Percentiles rank a stretch among this genome's conserved stretches.
Evolutionary conservation across 2,329 filamentous ascomycete species (phyloP).

Genomic region (Penicillium brasilianum): DNA sequence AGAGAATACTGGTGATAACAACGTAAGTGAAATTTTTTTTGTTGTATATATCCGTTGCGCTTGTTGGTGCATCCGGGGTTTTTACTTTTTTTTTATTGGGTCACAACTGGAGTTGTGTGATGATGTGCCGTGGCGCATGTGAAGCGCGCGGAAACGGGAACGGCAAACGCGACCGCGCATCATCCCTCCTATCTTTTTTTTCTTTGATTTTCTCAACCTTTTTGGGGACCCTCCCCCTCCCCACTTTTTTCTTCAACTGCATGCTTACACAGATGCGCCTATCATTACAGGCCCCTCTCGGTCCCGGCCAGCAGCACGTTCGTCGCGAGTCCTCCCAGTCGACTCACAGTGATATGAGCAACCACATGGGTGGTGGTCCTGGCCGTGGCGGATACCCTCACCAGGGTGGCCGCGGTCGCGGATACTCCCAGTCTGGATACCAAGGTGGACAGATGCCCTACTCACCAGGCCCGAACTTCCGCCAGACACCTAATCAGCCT

Average conservation of each 20-base stretch:
- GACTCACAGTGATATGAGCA: conserved; percentile 73
- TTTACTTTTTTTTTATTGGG: conserved; percentile 7
- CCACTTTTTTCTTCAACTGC: not conserved
- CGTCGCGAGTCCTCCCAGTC: conserved; percentile 88
- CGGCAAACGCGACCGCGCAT: conserved; percentile 16
- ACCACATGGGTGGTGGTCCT: conserved; percentile 57
- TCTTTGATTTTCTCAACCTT: not conserved
- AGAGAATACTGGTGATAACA: conserved; percentile 64
- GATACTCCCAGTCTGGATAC: conserved; percentile 59
- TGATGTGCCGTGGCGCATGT: conserved; percentile 4
- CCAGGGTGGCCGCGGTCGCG: conserved; percentile 62
- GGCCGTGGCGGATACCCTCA: conserved; percentile 60
- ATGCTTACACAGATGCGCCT: conserved; percentile 69
- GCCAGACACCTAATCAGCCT: conserved; percentile 56
- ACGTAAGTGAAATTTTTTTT: conserved; percentile 61
- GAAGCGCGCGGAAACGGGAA: conserved; percentile 4
- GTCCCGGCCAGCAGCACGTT: conserved; percentile 72
- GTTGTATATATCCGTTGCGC: not conserved
- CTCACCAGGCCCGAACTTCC: conserved; percentile 60
- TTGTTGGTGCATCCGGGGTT: not conserved
- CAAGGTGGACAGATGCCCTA: conserved; percentile 58
- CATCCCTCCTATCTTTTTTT: conserved; percentile 30
- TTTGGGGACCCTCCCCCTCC: conserved; percentile 11
- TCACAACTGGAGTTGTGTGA: not conserved
- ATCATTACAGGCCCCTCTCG: conserved; percentile 65